phyloP scores from a whole-genome alignment of 2,329 filamentous ascomycete genomes.

The Neofusicoccum kwambonambiense region DNA sequence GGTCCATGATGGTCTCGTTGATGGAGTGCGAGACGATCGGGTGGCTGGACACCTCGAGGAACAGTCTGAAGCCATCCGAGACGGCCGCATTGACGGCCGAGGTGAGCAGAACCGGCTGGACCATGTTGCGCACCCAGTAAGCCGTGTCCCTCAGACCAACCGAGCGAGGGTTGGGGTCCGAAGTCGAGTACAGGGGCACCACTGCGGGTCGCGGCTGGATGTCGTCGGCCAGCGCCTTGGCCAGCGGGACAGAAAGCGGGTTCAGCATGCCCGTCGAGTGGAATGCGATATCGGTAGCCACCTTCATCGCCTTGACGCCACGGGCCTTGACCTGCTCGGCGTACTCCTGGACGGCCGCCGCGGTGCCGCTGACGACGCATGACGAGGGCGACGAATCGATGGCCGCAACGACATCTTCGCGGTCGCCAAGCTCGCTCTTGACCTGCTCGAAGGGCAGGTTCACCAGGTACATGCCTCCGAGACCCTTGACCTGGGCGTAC shows the following conservation, averaged over 20 bases:
- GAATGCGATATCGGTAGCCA: constrained; percentile 44
- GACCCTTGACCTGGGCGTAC: constrained; percentile 32
- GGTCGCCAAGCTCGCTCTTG: constrained; percentile 23
- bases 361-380: constrained; percentile 35
- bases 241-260: constrained; percentile 30
- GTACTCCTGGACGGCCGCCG: constrained; percentile 26
- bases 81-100: constrained; percentile 36
- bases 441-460: constrained; percentile 31
- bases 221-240: constrained; percentile 22
- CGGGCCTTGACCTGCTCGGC: constrained; percentile 21
- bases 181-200: constrained; percentile 39
- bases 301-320: constrained; percentile 32
- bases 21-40: constrained; percentile 45
- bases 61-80: constrained; percentile 39
- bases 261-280: constrained; percentile 38
- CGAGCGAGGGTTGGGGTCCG: constrained; percentile 26
- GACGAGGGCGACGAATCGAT: constrained; percentile 39
- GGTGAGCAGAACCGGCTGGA: constrained; percentile 38
- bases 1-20: constrained; percentile 38
- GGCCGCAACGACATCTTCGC: constrained; percentile 31
- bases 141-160: constrained; percentile 26
- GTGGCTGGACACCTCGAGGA: constrained; percentile 45
- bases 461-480: constrained; percentile 33
- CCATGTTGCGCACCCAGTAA: constrained; percentile 44
- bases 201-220: constrained; percentile 23